Evolutionary conservation across 805 yeast species (phyloP), one percentile per base, ranked within the genome.

Genomic region (Torulaspora quercuum): DNA sequence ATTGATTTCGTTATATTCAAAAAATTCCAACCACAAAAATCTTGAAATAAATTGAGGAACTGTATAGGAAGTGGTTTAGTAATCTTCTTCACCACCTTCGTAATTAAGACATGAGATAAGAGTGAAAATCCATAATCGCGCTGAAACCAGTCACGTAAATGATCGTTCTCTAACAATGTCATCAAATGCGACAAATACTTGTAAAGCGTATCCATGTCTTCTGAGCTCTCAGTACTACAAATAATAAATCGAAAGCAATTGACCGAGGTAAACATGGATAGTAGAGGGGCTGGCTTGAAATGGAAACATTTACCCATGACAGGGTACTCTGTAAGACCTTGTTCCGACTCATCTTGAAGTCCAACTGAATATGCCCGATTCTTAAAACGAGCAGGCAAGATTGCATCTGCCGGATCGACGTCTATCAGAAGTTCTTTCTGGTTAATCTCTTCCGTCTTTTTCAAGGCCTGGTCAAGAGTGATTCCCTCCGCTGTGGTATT

Each of bases 11-110:
- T 59, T 0, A 82, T 76, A 22, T 72, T 62, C 1, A 50, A 40
- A 22, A 64, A 65, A 45, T 77, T 67, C 55, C 75, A 79, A 0
- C 92, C 94, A 28, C 73, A 67, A 52, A 68, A 73, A 4, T 55
- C 62, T 6, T 81, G 52, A 13, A 82, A 59, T 2, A 69, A 37
- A 34, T 73, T 73, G 9, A 82, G 50, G 3, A 78, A 59, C 12
- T 67, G 68, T n/a, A 73, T 45, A 5, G 61, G 50, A 3, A 72
- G 46, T 6, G 52, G 45, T 16, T 45, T 22, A 17, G 48, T 43
- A 33, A 56, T 36, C 37, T 58, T 45, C 28, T 35, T 38, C 4
- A 47, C 41, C 7, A 45, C 44, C 16, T 39, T 39, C 13, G 35
- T 22, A 3, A 19, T 13, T 7, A 59, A 29, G 8, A 49, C 37